Evolutionary conservation across 805 yeast genomes (phyloP).

Genomic region (Ogataea philodendri): DNA sequence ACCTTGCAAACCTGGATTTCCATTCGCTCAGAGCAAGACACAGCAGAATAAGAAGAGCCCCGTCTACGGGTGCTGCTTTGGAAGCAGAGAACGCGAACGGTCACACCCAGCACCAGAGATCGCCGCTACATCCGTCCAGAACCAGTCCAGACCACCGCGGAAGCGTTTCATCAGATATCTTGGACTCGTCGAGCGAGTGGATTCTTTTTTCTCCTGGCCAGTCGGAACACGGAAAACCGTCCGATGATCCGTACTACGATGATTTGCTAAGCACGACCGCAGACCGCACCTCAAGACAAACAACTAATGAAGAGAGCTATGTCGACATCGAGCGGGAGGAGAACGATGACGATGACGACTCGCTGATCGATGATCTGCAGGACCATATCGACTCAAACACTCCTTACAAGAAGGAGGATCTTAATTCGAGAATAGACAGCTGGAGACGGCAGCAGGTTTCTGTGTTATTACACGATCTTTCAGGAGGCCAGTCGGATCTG

Average conservation of each 20-base stretch:
- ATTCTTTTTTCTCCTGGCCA: constrained; percentile 30
- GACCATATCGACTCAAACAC: constrained; percentile 20
- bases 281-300: constrained; percentile 16
- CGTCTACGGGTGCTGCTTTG: no score
- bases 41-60: constrained; percentile 1
- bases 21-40: constrained; percentile 8
- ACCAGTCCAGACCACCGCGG: constrained; percentile 1
- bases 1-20: constrained; percentile 12
- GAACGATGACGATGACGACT: constrained; percentile 29
- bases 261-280: constrained; percentile 28
- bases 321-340: constrained; percentile 20
- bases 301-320: constrained; percentile 17
- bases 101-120: no score
- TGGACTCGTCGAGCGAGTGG: constrained; percentile 32
- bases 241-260: constrained; percentile 19
- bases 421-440: constrained; percentile 29
- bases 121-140: neutral
- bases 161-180: constrained; percentile 15
- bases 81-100: no score
- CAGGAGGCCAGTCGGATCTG: constrained; percentile 9
- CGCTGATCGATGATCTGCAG: constrained; percentile 28
- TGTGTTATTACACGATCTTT: constrained; percentile 22
- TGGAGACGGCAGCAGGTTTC: constrained; percentile 33
- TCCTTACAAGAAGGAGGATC: constrained; percentile 24
- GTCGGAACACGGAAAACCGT: constrained; percentile 15